Evolutionary conservation across 257 asterid genomes (phyloP), one percentile per base, ranked within the genome.

Genomic region (Nicotiana knightiana): DNA sequence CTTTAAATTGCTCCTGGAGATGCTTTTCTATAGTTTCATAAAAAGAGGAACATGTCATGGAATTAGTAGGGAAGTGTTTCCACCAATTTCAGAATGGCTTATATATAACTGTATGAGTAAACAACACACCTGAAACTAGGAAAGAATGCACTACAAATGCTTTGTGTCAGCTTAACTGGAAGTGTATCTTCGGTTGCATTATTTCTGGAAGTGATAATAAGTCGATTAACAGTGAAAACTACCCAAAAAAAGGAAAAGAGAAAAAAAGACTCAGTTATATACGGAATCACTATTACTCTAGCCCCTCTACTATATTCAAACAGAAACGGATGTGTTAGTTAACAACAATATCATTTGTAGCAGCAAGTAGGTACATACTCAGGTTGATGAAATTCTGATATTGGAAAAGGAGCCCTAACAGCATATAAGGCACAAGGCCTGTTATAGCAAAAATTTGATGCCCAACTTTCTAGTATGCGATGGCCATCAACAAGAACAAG

Each of bases 391-490:
- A 83, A 67, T 81, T 88, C 89, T 65, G 92, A 84, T 86, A 83
- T 86, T 24, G 86, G 86, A 54, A 82, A 83, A 16, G 98, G 97
- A 57, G 92, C 91, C 88, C 85, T 82, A 85, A 92, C 93, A 30
- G 96, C 97, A 87, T 94, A 93, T 81, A 94, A 89, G 46, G 96
- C 92, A 84, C 98, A 93, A 32, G 93, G 93, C 91, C 97, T 91
- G 70, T 94, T 93, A 58, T 85, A 89, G 91, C 98, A 93, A 86
- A 21, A 87, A 91, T 83, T 83, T 91, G 85, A 94, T 92, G 57
- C 97, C 97, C 73, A 93, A 87, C 85, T 93, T 94, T 85, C 98
- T 89, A 82, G 81, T 76, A 88, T 89, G 89, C 26, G 96, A 93
- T 77, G 94, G 95, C 98, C 97, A 93, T 84, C 98, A 58, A 93